phyloP scores from a whole-genome alignment of 805 yeast genomes.

The Wilhelminamyces savonicus region DNA sequence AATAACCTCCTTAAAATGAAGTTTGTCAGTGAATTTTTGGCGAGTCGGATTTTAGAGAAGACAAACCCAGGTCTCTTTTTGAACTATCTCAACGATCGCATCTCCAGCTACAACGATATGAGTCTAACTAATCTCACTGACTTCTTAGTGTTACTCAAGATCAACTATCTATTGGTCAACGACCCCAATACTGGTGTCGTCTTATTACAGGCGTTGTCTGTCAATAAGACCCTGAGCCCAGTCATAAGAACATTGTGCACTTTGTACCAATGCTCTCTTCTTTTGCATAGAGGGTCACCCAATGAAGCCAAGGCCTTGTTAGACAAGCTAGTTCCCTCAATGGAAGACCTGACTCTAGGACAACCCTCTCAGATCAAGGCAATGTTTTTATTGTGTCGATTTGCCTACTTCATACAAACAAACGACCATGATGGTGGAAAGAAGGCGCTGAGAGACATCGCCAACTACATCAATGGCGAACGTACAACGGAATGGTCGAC shows the following conservation, averaged over 20 bases:
- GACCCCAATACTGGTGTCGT: slow-evolving; percentile 19
- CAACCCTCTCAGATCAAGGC: slow-evolving; percentile 11
- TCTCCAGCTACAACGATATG: slow-evolving; percentile 9
- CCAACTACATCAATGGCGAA: slow-evolving; percentile 9
- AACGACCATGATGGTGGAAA: slow-evolving; percentile 5
- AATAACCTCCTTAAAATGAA: slow-evolving; percentile 13
- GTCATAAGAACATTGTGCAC: slow-evolving; percentile 15
- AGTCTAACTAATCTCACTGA: slow-evolving; percentile 12
- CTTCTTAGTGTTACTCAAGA: slow-evolving; percentile 25
- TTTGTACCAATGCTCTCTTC: slow-evolving; percentile 21
- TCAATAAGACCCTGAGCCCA: slow-evolving; percentile 6
- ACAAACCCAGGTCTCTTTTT: slow-evolving; percentile 17
- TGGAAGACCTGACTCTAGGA: too few species aligned
- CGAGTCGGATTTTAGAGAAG: slow-evolving; percentile 28
- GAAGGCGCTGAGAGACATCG: slow-evolving; percentile 5
- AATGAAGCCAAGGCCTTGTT: slow-evolving; percentile 10
- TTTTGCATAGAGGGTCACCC: slow-evolving; percentile 23
- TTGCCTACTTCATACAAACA: slow-evolving; percentile 7
- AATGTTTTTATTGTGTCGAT: slow-evolving; percentile 8
- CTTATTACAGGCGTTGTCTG: slow-evolving; percentile 8
- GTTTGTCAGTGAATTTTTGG: slow-evolving; percentile 29
- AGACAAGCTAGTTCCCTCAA: slow-evolving; percentile 12
- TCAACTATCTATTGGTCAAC: slow-evolving; percentile 20
- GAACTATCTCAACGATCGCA: slow-evolving; percentile 22
- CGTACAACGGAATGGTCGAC: slow-evolving; percentile 10